Evolutionary conservation across 306 rosid genomes (phyloP).

Genomic region (Morella rubra): DNA sequence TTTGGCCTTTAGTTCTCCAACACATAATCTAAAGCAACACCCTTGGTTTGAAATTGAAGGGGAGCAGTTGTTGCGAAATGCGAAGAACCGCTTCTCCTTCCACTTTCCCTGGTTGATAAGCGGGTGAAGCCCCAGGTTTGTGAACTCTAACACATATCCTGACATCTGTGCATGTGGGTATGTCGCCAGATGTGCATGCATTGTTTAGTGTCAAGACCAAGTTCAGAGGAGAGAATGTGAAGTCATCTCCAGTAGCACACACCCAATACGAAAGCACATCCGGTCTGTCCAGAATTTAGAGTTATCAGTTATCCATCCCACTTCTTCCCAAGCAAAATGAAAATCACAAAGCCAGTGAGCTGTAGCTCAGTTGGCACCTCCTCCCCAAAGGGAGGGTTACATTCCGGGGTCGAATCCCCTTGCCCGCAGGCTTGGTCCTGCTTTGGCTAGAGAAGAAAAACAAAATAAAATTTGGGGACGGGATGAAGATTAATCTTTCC

Average conservation of each 20-base stretch:
- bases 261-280: neutral
- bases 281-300: too few relatives aligned
- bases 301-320: too few relatives aligned
- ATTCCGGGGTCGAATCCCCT: too few relatives aligned
- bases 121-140: conserved; percentile 26
- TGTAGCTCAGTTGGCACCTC: too few relatives aligned
- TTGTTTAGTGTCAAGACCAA: neutral
- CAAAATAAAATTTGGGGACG: too few relatives aligned
- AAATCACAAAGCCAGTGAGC: too few relatives aligned
- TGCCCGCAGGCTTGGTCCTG: too few relatives aligned
- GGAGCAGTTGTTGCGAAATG: conserved; percentile 24
- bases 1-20: conserved; percentile 1
- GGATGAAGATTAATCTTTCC: too few relatives aligned
- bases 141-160: conserved; percentile 30
- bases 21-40: conserved; percentile 12
- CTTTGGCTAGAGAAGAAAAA: too few relatives aligned
- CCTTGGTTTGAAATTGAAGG: neutral
- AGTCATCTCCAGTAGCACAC: neutral
- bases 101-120: neutral
- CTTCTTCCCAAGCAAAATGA: too few relatives aligned
- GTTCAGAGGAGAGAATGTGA: neutral
- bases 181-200: neutral
- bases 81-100: neutral
- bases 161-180: conserved; percentile 20
- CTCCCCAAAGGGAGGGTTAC: too few relatives aligned